Percentiles rank a stretch among this genome's conserved stretches.
These are phyloP conservation scores for Candida anutae DNA, from an alignment of 1,139 yeast genomes.

Conservation along the genomic window DNA sequence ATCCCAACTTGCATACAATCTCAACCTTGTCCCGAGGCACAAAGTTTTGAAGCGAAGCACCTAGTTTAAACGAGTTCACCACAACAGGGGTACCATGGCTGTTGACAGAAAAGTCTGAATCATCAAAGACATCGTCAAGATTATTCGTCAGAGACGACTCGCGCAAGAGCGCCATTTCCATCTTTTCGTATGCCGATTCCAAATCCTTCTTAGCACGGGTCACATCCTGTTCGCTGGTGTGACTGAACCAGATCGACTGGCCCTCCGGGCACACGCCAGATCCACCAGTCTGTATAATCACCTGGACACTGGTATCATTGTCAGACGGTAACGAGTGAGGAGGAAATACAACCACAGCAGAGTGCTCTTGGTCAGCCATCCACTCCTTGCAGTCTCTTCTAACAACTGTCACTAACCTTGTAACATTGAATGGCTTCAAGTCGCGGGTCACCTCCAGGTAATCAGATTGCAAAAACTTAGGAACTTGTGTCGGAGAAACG, in stretches of 20 bases:
- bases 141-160: conserved; percentile 50
- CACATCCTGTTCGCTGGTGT: conserved; percentile 65
- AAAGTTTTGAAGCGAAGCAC: conserved; percentile 75
- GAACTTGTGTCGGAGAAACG: conserved; percentile 64
- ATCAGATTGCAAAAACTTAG: conserved; percentile 34
- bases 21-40: conserved; percentile 76
- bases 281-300: conserved; percentile 79
- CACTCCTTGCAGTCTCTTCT: conserved; percentile 85
- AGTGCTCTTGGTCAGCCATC: conserved; percentile 79
- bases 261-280: conserved; percentile 86
- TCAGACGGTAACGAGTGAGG: conserved; percentile 65
- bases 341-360: conserved; percentile 91
- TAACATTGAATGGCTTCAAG: conserved; percentile 43
- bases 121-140: conserved; percentile 44
- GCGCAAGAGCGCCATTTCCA: conserved; percentile 73
- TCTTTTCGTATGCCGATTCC: conserved; percentile 69
- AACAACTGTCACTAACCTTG: conserved; percentile 75
- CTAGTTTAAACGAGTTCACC: conserved; percentile 74
- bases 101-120: conserved; percentile 46
- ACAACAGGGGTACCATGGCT: conserved; percentile 58
- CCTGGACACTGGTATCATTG: conserved; percentile 74
- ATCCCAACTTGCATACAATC: conserved; percentile 70
- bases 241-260: conserved; percentile 84
- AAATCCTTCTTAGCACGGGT: conserved; percentile 66
- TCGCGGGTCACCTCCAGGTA: conserved; percentile 28